Percentiles rank a stretch among this genome's conserved stretches.
Conservation (phyloP, 75 land plant species). For the Selaginella tamariscina region DNA sequence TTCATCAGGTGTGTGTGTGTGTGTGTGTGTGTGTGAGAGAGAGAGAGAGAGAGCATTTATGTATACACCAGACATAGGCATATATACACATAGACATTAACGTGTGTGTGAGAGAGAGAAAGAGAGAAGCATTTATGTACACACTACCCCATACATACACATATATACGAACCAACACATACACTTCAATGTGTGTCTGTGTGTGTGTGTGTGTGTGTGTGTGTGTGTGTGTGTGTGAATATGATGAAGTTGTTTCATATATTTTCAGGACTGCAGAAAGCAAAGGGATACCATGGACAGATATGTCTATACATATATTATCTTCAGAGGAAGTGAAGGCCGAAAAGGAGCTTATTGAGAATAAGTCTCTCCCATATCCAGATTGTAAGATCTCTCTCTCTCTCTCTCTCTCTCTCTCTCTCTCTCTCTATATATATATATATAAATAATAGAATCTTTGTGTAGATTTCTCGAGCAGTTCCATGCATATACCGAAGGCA, state of each 20-base stretch:
- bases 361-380: slow-evolving; percentile 58
- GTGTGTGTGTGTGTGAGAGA: background rate
- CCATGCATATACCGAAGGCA: slow-evolving; percentile 83
- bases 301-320: slow-evolving; percentile 54
- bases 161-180: no score
- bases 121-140: no score
- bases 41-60: background rate
- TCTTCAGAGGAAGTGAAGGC: slow-evolving; percentile 58
- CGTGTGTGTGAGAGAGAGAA: no score
- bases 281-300: slow-evolving; percentile 68
- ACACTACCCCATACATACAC: no score
- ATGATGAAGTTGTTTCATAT: background rate
- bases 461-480: slow-evolving; percentile 77
- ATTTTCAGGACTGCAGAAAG: slow-evolving; percentile 76
- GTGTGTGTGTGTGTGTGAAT: background rate
- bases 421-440: background rate
- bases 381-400: slow-evolving; percentile 70
- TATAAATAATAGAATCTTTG: background rate
- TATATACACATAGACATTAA: no score
- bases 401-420: no score
- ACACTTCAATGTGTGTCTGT: slow-evolving; percentile 61
- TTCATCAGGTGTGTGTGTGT: slow-evolving; percentile 41
- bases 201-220: slow-evolving; percentile 28
- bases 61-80: no score
- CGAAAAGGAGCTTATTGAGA: slow-evolving; percentile 47